Percentiles rank a stretch among this genome's conserved stretches.
These are phyloP conservation scores for Macadamia integrifolia DNA, from an alignment of 164 flowering plant species.

Conservation along the genomic window DNA sequence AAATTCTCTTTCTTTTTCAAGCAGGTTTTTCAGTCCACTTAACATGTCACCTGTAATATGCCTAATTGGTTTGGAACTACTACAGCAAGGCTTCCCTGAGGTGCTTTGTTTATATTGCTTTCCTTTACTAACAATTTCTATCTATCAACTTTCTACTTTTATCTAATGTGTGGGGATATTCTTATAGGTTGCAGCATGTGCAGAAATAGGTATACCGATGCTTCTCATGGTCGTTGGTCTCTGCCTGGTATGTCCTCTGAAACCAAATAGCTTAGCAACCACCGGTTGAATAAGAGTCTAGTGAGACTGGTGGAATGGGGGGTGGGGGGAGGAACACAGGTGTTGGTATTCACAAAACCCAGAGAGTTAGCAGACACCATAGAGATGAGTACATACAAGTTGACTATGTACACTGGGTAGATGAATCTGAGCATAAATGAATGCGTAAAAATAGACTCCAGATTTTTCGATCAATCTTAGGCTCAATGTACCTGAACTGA, in stretches of 20 bases:
- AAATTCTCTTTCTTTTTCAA: not conserved
- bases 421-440: too few relatives aligned
- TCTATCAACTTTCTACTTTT: not conserved
- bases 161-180: not conserved
- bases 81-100: constrained; percentile 12
- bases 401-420: too few relatives aligned
- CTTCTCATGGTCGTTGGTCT: constrained; percentile 6
- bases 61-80: constrained; percentile 12
- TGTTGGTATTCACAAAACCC: too few relatives aligned
- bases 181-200: constrained; percentile 12
- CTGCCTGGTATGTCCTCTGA: constrained; percentile 11
- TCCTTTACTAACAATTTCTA: not conserved
- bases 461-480: too few relatives aligned
- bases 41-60: constrained; percentile 14
- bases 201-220: constrained; percentile 18
- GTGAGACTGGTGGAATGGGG: not conserved
- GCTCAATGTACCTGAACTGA: too few relatives aligned
- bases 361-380: too few relatives aligned
- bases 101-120: constrained; percentile 1
- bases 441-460: too few relatives aligned
- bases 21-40: constrained; percentile 18
- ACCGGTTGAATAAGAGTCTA: too few relatives aligned
- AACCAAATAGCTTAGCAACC: too few relatives aligned
- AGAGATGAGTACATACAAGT: too few relatives aligned
- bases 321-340: too few relatives aligned